These are phyloP conservation scores for Globisporangium emineosum DNA, from an alignment of 352 stramenopile genomes.

Conservation along the genomic window DNA sequence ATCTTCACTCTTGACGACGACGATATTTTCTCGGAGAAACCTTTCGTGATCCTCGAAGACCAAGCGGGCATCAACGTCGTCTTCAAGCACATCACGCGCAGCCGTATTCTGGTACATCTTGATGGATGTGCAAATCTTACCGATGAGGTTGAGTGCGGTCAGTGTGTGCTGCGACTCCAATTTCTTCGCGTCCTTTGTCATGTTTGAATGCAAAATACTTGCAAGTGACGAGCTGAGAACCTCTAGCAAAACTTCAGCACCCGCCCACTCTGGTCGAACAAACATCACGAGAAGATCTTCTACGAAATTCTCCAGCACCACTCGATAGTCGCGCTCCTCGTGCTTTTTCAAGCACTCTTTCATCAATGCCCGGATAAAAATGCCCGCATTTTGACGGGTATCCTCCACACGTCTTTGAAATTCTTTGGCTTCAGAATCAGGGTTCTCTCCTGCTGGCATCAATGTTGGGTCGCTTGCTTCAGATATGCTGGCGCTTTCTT, in stretches of 20 bases:
- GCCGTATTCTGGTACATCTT: slow-evolving; percentile 48
- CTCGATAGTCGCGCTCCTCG: slow-evolving; percentile 71
- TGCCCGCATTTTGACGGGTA: slow-evolving; percentile 30
- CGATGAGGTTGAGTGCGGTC: slow-evolving; percentile 63
- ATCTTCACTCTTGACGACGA: slow-evolving; percentile 13
- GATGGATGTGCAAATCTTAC: slow-evolving; percentile 78
- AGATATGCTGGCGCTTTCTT: slow-evolving; percentile 1
- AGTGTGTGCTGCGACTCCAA: slow-evolving; percentile 65
- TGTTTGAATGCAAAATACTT: slow-evolving; percentile 56
- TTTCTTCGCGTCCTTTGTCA: slow-evolving; percentile 58
- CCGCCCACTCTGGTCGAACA: slow-evolving; percentile 69
- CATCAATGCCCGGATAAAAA: slow-evolving; percentile 53
- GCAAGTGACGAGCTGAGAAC: slow-evolving; percentile 62
- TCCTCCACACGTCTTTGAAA: slow-evolving; percentile 28
- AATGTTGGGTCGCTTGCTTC: slow-evolving; percentile 16
- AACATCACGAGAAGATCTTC: slow-evolving; percentile 85
- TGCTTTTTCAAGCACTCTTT: slow-evolving; percentile 81
- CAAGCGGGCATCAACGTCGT: slow-evolving; percentile 37
- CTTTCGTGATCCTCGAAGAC: slow-evolving; percentile 55
- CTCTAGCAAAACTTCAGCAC: slow-evolving; percentile 73
- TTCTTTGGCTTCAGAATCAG: slow-evolving; percentile 14
- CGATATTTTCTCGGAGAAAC: slow-evolving; percentile 22
- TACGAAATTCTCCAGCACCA: slow-evolving; percentile 78
- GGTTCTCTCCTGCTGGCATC: slow-evolving; percentile 24
- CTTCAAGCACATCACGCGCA: slow-evolving; percentile 29